A percentile compares a stretch with the other conserved stretches of the same genome.
Evolutionary conservation across 2,329 filamentous ascomycete species (phyloP).

Genomic region (Colletotrichum nymphaeae): DNA sequence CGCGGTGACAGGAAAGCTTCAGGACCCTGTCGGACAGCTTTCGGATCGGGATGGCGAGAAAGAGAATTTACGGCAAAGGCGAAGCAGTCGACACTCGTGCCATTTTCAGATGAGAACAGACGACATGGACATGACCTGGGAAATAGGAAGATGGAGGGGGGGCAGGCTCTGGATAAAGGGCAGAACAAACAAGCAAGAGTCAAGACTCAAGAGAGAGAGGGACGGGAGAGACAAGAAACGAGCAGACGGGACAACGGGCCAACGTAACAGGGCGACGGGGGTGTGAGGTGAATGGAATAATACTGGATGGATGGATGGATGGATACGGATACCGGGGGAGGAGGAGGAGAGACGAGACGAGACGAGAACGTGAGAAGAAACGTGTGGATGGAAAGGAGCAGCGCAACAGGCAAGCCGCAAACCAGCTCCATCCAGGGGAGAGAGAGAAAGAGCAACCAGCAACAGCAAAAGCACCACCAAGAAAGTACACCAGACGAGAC

Average conservation of each 20-base stretch:
- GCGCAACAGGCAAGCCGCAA: too few relatives aligned
- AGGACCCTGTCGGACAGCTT: constrained; percentile 18
- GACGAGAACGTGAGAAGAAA: background rate
- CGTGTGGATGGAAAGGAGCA: background rate
- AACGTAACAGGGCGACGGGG: too few relatives aligned
- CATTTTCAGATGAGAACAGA: constrained; percentile 31
- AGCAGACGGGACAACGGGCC: background rate
- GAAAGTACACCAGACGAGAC: too few relatives aligned
- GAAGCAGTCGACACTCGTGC: constrained; percentile 21
- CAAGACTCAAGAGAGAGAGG: background rate
- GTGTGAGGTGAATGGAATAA: too few relatives aligned
- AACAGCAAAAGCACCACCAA: background rate
- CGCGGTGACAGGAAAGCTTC: constrained; percentile 11
- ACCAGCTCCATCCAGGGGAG: too few relatives aligned
- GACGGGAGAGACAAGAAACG: background rate
- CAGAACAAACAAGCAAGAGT: background rate
- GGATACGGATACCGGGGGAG: too few relatives aligned
- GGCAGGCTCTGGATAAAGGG: background rate
- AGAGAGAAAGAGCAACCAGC: background rate
- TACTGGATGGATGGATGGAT: too few relatives aligned
- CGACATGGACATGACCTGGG: constrained; percentile 10
- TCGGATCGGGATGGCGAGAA: constrained; percentile 11
- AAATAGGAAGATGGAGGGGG: constrained; percentile 6
- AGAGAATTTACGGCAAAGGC: background rate
- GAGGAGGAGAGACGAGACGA: too few relatives aligned